These are phyloP conservation scores for Filobasidium floriforme DNA, from an alignment of 768 basidiomycete genomes.

Conservation along the genomic window DNA sequence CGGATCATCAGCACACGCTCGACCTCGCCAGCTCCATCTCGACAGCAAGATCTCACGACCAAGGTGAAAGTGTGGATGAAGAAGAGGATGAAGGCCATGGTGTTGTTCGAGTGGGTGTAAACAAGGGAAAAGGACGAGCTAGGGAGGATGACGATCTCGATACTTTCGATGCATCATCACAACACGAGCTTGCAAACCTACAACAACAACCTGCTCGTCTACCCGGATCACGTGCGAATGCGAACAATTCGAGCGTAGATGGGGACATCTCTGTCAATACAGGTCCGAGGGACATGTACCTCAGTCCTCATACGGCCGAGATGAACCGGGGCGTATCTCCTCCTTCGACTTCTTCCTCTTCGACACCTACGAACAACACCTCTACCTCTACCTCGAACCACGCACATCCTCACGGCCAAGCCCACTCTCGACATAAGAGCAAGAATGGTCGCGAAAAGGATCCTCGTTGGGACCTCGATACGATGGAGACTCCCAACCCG, in stretches of 20 bases:
- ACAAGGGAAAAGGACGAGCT: neutral
- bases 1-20: too few species aligned
- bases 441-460: neutral
- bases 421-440: neutral
- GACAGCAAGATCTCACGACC: neutral
- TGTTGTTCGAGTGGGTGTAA: neutral
- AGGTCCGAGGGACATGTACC: neutral
- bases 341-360: neutral
- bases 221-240: neutral
- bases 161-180: neutral
- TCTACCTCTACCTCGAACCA: neutral
- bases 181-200: neutral
- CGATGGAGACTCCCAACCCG: neutral
- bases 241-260: neutral
- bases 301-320: conserved; percentile 1
- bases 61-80: neutral
- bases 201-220: neutral
- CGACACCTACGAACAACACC: neutral
- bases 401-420: too few species aligned
- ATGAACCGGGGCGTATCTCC: too few species aligned
- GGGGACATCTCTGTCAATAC: neutral
- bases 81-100: neutral
- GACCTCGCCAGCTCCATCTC: too few species aligned
- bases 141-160: neutral
- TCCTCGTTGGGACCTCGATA: conserved; percentile 3